A percentile compares a stretch with the other conserved stretches of the same genome.
phyloP scores from a whole-genome alignment of 2,329 filamentous ascomycete species.

The Exophiala lecanii-corni region DNA sequence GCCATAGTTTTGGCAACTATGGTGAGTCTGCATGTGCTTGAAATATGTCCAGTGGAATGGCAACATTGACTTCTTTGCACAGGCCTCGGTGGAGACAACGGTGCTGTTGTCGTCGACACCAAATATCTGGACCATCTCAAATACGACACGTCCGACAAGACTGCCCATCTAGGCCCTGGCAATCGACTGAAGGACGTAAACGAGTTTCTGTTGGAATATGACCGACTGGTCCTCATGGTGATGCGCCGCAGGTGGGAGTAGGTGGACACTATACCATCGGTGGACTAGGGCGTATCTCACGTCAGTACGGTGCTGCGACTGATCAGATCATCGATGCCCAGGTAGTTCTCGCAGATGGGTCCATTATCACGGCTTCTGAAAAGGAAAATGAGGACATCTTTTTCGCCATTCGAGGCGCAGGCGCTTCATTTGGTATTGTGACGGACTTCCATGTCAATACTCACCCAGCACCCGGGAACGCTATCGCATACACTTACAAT shows the following conservation, averaged over 20 bases:
- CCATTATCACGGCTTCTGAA: slow-evolving; percentile 30
- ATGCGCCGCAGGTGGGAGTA: slow-evolving; percentile 36
- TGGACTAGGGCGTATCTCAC: slow-evolving; percentile 38
- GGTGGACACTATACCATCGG: slow-evolving; percentile 41
- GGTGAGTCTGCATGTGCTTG: background rate
- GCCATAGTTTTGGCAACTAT: slow-evolving; percentile 52
- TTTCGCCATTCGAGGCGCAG: slow-evolving; percentile 36
- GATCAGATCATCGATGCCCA: slow-evolving; percentile 48
- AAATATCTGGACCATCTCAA: slow-evolving; percentile 32
- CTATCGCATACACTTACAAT: slow-evolving; percentile 57
- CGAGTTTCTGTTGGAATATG: slow-evolving; percentile 29
- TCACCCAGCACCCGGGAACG: slow-evolving; percentile 36
- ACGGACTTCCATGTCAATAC: slow-evolving; percentile 38
- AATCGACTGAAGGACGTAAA: slow-evolving; percentile 33
- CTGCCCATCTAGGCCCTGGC: slow-evolving; percentile 35
- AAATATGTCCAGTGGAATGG: background rate
- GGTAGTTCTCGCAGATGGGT: slow-evolving; percentile 43
- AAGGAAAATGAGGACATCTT: slow-evolving; percentile 32
- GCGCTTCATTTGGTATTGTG: slow-evolving; percentile 36
- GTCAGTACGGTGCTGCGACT: slow-evolving; percentile 48
- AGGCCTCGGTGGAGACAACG: slow-evolving; percentile 34
- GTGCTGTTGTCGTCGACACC: slow-evolving; percentile 32
- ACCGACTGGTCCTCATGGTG: slow-evolving; percentile 38
- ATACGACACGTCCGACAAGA: slow-evolving; percentile 30
- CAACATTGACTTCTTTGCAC: background rate